A percentile compares a stretch with the other conserved stretches of the same genome.
phyloP scores from a whole-genome alignment of 352 stramenopile species.

The Globisporangium irregulare region DNA sequence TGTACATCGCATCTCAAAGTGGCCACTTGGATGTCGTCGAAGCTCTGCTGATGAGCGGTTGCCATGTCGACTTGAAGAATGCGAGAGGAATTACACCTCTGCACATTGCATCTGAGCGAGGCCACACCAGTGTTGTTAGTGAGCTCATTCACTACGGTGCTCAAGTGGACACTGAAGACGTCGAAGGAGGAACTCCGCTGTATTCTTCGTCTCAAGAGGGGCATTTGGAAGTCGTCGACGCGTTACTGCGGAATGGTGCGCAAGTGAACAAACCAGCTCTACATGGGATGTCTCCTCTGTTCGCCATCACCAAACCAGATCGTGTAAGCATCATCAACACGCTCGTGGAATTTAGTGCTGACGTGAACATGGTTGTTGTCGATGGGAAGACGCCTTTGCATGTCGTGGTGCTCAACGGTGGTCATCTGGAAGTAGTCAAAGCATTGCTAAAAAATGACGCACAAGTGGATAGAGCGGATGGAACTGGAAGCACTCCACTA shows the following conservation, averaged over 20 bases:
- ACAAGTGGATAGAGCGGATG: background rate
- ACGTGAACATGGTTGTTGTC: background rate
- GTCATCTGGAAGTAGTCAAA: background rate
- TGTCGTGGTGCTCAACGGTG: background rate
- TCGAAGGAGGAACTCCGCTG: background rate
- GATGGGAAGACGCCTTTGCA: constrained; percentile 3
- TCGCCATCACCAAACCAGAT: background rate
- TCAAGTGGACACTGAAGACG: constrained; percentile 1
- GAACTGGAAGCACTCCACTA: background rate
- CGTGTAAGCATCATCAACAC: background rate
- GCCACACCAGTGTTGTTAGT: constrained; percentile 3
- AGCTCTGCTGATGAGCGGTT: background rate
- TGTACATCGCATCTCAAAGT: constrained; percentile 11
- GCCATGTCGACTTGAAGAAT: background rate
- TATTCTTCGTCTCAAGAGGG: constrained; percentile 7
- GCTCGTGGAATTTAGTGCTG: background rate
- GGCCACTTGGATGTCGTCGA: constrained; percentile 4
- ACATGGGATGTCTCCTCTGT: background rate
- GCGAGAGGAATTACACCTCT: too few relatives aligned
- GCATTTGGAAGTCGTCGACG: background rate
- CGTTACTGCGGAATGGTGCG: background rate
- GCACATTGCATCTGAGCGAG: background rate
- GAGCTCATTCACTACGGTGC: constrained; percentile 2
- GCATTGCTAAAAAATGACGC: background rate
- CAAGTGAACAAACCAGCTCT: background rate